Conservation (phyloP, 2,329 filamentous ascomycete genomes). For the Colletotrichum costaricense region DNA sequence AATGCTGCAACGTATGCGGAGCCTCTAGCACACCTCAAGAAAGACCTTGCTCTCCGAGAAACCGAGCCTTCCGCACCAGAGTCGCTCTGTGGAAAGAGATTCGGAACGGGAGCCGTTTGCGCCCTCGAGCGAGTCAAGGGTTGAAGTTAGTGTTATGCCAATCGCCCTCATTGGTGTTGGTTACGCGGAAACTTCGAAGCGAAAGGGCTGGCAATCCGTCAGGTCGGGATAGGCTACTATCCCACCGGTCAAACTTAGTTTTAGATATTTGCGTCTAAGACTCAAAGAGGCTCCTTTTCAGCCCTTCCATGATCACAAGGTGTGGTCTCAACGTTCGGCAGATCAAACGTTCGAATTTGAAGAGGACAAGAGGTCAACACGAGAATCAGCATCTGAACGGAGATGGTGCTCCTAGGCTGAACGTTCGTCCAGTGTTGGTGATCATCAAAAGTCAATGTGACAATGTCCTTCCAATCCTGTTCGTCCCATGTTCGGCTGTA, state of each 20-base stretch:
- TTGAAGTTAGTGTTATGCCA: not conserved
- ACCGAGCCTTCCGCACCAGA: not conserved
- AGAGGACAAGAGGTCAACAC: not conserved
- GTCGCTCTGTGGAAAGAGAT: not conserved
- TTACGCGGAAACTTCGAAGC: not conserved
- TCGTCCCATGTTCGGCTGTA: constrained; percentile 6
- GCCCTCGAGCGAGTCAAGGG: not conserved
- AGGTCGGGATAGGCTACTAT: not conserved
- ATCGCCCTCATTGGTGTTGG: not conserved
- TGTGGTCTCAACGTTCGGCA: no score
- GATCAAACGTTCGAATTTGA: not conserved
- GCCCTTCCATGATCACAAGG: not conserved
- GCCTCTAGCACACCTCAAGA: not conserved
- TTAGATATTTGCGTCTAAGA: not conserved
- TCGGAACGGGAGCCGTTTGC: not conserved
- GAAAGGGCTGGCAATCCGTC: not conserved
- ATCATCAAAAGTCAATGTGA: not conserved
- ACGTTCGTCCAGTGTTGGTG: not conserved
- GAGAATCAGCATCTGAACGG: not conserved
- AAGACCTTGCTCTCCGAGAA: not conserved
- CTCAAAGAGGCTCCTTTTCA: not conserved
- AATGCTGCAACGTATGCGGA: not conserved
- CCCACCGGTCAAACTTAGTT: not conserved
- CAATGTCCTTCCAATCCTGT: not conserved
- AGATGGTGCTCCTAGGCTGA: not conserved